Base-by-base conservation (phyloP, 768 basidiomycete genomes). In the Lentinula aciculospora region DNA sequence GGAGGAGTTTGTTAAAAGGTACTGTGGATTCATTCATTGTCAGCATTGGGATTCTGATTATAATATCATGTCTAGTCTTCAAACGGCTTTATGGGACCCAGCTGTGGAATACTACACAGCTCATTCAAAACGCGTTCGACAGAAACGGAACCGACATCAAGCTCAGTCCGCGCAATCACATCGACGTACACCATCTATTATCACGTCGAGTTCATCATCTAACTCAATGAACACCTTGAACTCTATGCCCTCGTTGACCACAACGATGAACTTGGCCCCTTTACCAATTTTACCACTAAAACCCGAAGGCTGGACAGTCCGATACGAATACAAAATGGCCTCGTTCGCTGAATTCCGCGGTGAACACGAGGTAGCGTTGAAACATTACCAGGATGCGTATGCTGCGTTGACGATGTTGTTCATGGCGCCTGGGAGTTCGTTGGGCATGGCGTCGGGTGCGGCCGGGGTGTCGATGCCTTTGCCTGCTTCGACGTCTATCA, bases 291-390 rank as follows among this genome's bases (percentile, higher is more conserved):
- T n/a, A 23, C 40, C 40, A 17, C 84, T 88, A 4, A 77, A 89
- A 28, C 82, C 88, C 0, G 87, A 92, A 69, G 95, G 95, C 0
- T 99, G 95, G 96, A 92, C 90, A 0, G 94, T 96, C 19, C 78
- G 97, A 29, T 98, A 98, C 66, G 95, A 98, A 68, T 98, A 94
- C 77, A 99, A 98, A 73, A 90, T 95, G 81, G 97, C 89, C 0
- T 88, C 89, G 64, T 98, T 98, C 69, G 94, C 96, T 0, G 96
- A 99, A 71, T 94, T 98, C 66, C 75, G 95, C 58, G 85, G 91
- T 12, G 96, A 98, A 69, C 83, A 91, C 59, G 94, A 98, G 65
- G 87, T 94, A 8, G 93, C 95, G 0, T 75, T 96, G 59, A 94
- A 94, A 94, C 51, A 53, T 27, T 95, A 62, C 62, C 86, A 27